Conservation (phyloP, 371 early-diverging fungal genomes). For the Mucor plumbeus region DNA sequence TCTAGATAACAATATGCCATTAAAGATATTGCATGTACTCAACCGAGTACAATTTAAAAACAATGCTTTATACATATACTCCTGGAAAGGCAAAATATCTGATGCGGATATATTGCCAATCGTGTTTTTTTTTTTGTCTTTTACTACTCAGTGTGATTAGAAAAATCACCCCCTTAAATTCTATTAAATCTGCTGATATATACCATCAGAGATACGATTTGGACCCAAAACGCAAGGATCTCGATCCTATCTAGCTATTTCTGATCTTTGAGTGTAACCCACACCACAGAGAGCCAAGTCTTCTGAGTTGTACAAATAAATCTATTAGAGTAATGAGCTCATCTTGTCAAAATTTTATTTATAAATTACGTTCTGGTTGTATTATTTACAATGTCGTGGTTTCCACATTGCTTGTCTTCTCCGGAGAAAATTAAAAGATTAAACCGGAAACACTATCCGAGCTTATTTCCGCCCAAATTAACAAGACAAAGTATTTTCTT, state of each 20-base stretch:
- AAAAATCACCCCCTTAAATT: too few relatives aligned
- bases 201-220: background rate
- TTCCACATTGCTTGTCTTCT: slow-evolving; percentile 1
- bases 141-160: too few relatives aligned
- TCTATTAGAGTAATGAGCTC: background rate
- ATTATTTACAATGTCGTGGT: background rate
- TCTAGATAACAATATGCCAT: too few relatives aligned
- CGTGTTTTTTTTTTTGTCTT: too few relatives aligned
- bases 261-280: background rate
- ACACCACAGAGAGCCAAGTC: background rate
- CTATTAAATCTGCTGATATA: too few relatives aligned
- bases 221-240: background rate
- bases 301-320: background rate
- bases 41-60: too few relatives aligned
- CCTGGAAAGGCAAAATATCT: too few relatives aligned
- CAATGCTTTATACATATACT: too few relatives aligned
- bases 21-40: too few relatives aligned
- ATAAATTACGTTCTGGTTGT: too few relatives aligned
- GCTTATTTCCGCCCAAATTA: background rate
- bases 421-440: background rate
- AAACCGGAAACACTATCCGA: background rate
- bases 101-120: too few relatives aligned
- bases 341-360: background rate
- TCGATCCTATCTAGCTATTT: background rate
- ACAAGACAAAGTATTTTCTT: background rate